Base-by-base conservation (phyloP, 2,329 filamentous ascomycete species). In the Ascochyta lentis region DNA sequence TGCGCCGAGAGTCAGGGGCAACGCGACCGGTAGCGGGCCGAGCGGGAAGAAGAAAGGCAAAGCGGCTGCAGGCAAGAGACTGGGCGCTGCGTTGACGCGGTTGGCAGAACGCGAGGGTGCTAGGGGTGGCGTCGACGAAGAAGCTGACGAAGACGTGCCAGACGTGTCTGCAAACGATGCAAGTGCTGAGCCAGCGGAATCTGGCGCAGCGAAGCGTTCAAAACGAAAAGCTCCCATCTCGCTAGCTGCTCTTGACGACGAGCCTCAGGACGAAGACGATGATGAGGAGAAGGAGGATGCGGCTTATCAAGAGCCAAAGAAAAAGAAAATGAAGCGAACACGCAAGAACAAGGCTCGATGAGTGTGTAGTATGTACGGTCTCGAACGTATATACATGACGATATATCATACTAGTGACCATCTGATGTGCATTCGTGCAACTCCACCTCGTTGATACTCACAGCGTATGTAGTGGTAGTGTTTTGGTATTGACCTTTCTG, bases 1-100 rank as follows among this genome's bases (percentile, higher is more conserved):
- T 77, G 90, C 84, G 23, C 91, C 90, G 0, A 83, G 89, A 52
- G 86, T 88, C 60, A 85, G 80, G 55, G 56, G 54, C 12, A 84
- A 85, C 52, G 86, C 88, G 60, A 85, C 80, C 52, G 54, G 54
- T 9, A 84, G 84, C 56, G 66, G 64, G 10, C 86, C 84, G 34
- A 93, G 89, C 69, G 89, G 71, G 42, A 67, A 65, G 60, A 67
- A 64, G 58, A 71, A 65, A 57, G 72, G 72, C 2, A 72, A 66
- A 29, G 59, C 56, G 2, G 70, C 60, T 0, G 65, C 67, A 8
- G 70, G 72, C 12, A 74, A 73, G 60, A 69, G 73, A 26, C 49
- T 76, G 39, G 73, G 71, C 38, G 69, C 67, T 56, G 72, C 71
- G 16, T 65, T 75, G 64, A 64, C 58, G 38, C 65, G 58, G 38